Evolutionary conservation across 345 rosid genomes (phyloP).

Genomic region (Citrus reticulata): DNA sequence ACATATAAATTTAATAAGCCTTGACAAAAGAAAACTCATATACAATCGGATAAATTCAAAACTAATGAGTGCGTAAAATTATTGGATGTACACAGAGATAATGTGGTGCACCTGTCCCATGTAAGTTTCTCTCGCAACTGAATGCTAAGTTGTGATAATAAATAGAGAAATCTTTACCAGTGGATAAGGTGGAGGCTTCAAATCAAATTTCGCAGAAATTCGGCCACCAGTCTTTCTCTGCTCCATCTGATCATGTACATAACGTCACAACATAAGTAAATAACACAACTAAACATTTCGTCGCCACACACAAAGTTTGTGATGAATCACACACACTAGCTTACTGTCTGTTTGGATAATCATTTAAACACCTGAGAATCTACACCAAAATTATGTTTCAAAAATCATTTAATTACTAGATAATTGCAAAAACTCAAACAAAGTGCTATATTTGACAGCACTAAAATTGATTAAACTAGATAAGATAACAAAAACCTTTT

Average conservation of each 20-base stretch:
- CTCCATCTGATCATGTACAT: constrained; percentile 37
- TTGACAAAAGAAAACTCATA: background rate
- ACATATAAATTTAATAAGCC: background rate
- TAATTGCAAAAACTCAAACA: no score
- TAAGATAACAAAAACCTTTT: constrained; percentile 24
- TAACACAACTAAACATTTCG: constrained; percentile 35
- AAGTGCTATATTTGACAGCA: no score
- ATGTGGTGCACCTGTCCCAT: no score
- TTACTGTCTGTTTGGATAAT: no score
- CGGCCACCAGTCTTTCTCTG: constrained; percentile 27
- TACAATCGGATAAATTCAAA: background rate
- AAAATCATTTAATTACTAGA: no score
- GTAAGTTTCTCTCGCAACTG: no score
- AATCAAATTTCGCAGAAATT: constrained; percentile 56
- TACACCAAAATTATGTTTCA: no score
- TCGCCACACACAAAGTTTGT: constrained; percentile 13
- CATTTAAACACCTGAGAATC: no score
- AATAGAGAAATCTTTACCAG: constrained; percentile 40
- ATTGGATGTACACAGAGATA: no score
- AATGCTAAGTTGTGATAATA: background rate
- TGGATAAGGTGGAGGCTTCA: constrained; percentile 85
- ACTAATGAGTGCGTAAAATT: no score
- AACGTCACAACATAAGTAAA: background rate
- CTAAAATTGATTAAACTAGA: background rate
- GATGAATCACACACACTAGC: no score